A percentile compares a stretch with the other conserved stretches of the same genome.
phyloP scores from a whole-genome alignment of 1,284 basidiomycete genomes.

The Boletus sp. region DNA sequence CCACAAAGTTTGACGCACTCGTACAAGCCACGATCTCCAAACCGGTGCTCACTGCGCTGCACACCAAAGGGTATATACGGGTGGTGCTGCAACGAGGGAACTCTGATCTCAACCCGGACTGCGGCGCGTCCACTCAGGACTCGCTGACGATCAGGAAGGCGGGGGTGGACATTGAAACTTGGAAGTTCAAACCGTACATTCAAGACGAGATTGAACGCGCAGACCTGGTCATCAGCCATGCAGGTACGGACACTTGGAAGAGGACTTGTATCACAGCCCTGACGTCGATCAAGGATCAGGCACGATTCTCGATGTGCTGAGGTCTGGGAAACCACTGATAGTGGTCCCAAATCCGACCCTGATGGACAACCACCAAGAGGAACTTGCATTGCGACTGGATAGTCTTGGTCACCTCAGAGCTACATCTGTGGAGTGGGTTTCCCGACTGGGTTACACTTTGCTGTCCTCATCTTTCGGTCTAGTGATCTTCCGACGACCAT shows the following conservation, averaged over 20 bases:
- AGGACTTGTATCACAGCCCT: slow-evolving; percentile 1
- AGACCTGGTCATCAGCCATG: slow-evolving; percentile 87
- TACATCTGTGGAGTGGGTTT: slow-evolving; percentile 55
- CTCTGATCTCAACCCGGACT: slow-evolving; percentile 32
- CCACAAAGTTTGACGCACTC: slow-evolving; percentile 81
- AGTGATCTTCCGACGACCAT: slow-evolving; percentile 57
- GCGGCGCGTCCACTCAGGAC: slow-evolving; percentile 15
- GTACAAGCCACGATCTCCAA: slow-evolving; percentile 60
- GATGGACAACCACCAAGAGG: slow-evolving; percentile 91
- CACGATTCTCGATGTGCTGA: slow-evolving; percentile 86
- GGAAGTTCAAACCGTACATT: slow-evolving; percentile 72
- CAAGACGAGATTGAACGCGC: slow-evolving; percentile 60
- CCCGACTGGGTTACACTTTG: neutral
- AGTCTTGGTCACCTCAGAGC: slow-evolving; percentile 60
- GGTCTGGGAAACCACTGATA: slow-evolving; percentile 72
- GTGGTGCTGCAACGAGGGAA: slow-evolving; percentile 78
- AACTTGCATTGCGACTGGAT: slow-evolving; percentile 74
- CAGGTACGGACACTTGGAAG: slow-evolving; percentile 53
- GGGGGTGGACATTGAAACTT: slow-evolving; percentile 57
- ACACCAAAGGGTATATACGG: slow-evolving; percentile 48
- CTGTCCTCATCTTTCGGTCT: slow-evolving; percentile 15
- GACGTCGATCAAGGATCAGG: slow-evolving; percentile 69
- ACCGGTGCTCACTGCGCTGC: slow-evolving; percentile 52
- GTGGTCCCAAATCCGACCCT: slow-evolving; percentile 87
- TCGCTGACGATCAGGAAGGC: slow-evolving; percentile 30